Conservation (phyloP, 2,329 filamentous ascomycete genomes). For the Didymellaceae sp. region DNA sequence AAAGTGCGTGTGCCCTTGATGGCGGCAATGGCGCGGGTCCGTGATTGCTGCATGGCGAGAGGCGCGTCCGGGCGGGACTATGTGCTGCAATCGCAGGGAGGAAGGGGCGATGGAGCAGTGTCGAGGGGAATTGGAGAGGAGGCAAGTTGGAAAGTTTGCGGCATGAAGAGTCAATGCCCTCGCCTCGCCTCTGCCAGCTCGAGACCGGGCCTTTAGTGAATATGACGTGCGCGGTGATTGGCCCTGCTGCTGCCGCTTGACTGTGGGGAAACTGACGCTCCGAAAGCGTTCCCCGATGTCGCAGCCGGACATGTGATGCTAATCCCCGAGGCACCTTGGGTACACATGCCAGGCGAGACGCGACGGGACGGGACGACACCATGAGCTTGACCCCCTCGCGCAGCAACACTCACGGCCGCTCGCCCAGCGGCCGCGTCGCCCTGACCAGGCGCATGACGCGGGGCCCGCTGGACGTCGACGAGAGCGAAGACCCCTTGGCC, state of each 20-base stretch:
- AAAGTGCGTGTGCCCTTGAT: slow-evolving; percentile 52
- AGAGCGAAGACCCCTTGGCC: slow-evolving; percentile 4
- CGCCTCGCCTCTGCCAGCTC: not conserved
- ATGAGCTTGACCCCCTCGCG: slow-evolving; percentile 23
- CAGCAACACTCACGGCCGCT: slow-evolving; percentile 39
- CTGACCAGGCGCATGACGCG: slow-evolving; percentile 74
- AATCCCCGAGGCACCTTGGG: no score
- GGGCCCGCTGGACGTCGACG: slow-evolving; percentile 68
- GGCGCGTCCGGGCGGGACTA: slow-evolving; percentile 1
- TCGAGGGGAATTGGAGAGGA: not conserved
- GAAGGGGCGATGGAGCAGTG: not conserved
- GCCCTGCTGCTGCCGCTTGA: not conserved
- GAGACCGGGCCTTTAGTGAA: not conserved
- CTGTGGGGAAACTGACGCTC: slow-evolving; percentile 8
- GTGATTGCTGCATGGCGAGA: slow-evolving; percentile 45
- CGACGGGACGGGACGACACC: not conserved
- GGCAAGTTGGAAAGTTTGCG: slow-evolving; percentile 4
- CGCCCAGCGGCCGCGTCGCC: slow-evolving; percentile 54
- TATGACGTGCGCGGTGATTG: not conserved
- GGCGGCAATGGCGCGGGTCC: slow-evolving; percentile 44
- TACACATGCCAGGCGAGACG: not conserved
- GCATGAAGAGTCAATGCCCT: slow-evolving; percentile 10
- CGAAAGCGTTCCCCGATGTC: not conserved
- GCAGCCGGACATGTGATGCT: not conserved
- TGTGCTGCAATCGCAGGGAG: slow-evolving; percentile 5